Evolutionary conservation across 139 green algal species (phyloP).

Genomic region (Chlamydomonas applanata): DNA sequence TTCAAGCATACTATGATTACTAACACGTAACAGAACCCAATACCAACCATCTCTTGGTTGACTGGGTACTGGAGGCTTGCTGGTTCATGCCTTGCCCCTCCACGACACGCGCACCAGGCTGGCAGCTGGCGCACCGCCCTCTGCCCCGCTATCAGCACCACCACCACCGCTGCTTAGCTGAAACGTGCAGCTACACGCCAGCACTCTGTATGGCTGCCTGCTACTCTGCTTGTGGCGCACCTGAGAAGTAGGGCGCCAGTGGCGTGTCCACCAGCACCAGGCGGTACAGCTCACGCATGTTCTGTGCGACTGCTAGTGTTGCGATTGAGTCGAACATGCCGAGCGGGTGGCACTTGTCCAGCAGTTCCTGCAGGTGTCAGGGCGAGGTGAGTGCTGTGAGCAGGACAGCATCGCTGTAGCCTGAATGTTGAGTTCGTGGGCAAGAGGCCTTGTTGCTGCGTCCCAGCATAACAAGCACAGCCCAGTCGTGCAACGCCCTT

Average conservation of each 20-base stretch:
- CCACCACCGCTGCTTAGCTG: no score
- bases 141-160: no score
- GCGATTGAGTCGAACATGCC: slow-evolving; percentile 97
- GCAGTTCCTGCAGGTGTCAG: slow-evolving; percentile 75
- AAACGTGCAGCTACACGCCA: no score
- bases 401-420: neutral
- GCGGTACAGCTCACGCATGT: slow-evolving; percentile 96
- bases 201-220: no score
- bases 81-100: no score
- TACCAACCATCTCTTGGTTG: no score
- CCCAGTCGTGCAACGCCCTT: slow-evolving; percentile 93
- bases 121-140: no score
- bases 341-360: slow-evolving; percentile 98
- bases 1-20: no score
- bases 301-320: slow-evolving; percentile 90
- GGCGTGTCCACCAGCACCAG: slow-evolving; percentile 97
- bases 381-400: neutral
- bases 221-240: no score
- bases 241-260: slow-evolving; percentile 93
- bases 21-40: no score
- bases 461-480: slow-evolving; percentile 73
- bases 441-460: neutral
- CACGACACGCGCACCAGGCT: no score
- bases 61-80: no score
- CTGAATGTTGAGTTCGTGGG: neutral